Evolutionary conservation across 2,329 filamentous ascomycete genomes (phyloP).

Genomic region (Lecanoromycetidae sp.): DNA sequence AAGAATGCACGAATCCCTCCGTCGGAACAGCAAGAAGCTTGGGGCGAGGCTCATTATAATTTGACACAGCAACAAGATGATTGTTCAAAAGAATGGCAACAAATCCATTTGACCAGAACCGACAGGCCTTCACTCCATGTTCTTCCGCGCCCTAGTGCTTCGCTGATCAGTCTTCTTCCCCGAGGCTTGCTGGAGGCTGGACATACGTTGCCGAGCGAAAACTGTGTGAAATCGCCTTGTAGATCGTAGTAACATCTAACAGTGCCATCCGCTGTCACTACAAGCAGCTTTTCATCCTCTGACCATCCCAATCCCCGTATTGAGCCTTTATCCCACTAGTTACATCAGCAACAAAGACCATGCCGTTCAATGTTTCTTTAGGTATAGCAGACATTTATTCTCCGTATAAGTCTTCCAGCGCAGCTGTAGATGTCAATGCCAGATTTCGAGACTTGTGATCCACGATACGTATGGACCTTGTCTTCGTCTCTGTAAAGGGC

Average conservation of each 20-base stretch:
- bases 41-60: conserved; percentile 82
- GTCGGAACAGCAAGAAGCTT: conserved; percentile 67
- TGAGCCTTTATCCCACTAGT: conserved; percentile 72
- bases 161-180: conserved; percentile 10
- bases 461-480: conserved; percentile 69
- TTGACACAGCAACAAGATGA: conserved; percentile 69
- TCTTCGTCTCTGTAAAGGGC: conserved; percentile 80
- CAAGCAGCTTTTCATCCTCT: conserved; percentile 81
- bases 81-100: conserved; percentile 87
- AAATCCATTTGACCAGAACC: conserved; percentile 82
- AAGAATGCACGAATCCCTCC: conserved; percentile 68
- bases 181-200: neutral
- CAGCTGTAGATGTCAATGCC: conserved; percentile 92
- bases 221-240: conserved; percentile 91
- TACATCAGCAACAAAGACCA: conserved; percentile 7
- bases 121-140: conserved; percentile 73
- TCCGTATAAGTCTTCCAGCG: conserved; percentile 74
- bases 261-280: conserved; percentile 78
- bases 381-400: conserved; percentile 47
- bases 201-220: conserved; percentile 66
- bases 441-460: conserved; percentile 59
- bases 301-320: conserved; percentile 92
- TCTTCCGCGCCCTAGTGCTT: conserved; percentile 60
- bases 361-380: neutral
- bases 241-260: conserved; percentile 83